A percentile compares a stretch with the other conserved stretches of the same genome.
These are phyloP conservation scores for Gliomastix tumulicola DNA, from an alignment of 2,329 filamentous ascomycete species.

Conservation along the genomic window DNA sequence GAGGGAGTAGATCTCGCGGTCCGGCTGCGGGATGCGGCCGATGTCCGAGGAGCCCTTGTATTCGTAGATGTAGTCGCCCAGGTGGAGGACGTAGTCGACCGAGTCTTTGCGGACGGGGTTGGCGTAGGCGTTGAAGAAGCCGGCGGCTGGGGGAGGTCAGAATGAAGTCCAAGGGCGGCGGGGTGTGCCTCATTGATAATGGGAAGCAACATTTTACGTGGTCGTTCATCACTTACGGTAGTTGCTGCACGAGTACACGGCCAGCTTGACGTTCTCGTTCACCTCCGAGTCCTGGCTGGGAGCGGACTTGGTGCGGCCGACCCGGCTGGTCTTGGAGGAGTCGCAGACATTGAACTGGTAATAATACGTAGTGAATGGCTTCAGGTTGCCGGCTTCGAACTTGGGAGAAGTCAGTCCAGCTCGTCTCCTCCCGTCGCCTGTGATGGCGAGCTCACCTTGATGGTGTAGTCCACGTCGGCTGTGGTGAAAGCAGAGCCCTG, in stretches of 20 bases:
- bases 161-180: background rate
- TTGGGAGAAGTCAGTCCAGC: too few relatives aligned
- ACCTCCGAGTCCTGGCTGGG: slow-evolving; percentile 47
- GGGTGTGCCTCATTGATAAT: too few relatives aligned
- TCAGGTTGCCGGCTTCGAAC: slow-evolving; percentile 55
- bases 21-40: slow-evolving; percentile 14
- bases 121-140: slow-evolving; percentile 50
- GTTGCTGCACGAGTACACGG: slow-evolving; percentile 62
- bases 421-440: too few relatives aligned
- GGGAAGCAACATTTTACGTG: too few relatives aligned
- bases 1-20: slow-evolving; percentile 19
- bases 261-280: slow-evolving; percentile 42
- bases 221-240: slow-evolving; percentile 33
- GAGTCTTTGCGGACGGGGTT: slow-evolving; percentile 48
- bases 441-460: slow-evolving; percentile 53
- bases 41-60: slow-evolving; percentile 29
- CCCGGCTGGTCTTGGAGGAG: slow-evolving; percentile 49
- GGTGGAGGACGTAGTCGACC: slow-evolving; percentile 48
- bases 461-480: slow-evolving; percentile 64
- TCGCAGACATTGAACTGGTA: slow-evolving; percentile 63
- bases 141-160: slow-evolving; percentile 10
- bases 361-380: slow-evolving; percentile 56
- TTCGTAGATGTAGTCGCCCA: slow-evolving; percentile 53
- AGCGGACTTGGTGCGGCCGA: slow-evolving; percentile 62
- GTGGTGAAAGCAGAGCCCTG: slow-evolving; percentile 56